These are phyloP conservation scores for Mycena capillaripes DNA, from an alignment of 768 basidiomycete genomes.

Conservation along the genomic window DNA sequence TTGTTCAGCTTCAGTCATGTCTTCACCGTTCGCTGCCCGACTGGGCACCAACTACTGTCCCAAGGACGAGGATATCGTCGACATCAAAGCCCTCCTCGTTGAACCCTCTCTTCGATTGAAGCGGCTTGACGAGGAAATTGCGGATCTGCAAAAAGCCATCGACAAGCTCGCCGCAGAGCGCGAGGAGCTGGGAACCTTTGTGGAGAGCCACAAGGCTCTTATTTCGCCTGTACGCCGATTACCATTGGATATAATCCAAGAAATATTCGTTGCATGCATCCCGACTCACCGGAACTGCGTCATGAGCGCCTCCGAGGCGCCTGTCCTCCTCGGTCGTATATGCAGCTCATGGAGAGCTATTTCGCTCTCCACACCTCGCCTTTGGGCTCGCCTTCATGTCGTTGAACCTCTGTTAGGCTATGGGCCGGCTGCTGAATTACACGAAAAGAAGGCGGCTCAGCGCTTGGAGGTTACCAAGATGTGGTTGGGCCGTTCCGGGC, in stretches of 20 bases:
- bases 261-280: slow-evolving; percentile 30
- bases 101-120: neutral
- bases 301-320: slow-evolving; percentile 21
- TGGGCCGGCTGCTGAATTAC: too few species aligned
- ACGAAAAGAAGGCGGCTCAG: neutral
- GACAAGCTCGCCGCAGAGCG: slow-evolving; percentile 1
- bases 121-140: slow-evolving; percentile 10
- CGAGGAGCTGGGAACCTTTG: neutral
- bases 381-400: slow-evolving; percentile 24
- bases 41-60: slow-evolving; percentile 25
- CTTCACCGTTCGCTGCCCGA: slow-evolving; percentile 16
- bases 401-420: neutral
- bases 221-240: neutral
- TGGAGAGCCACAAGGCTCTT: slow-evolving; percentile 10
- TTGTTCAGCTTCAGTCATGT: too few species aligned
- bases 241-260: slow-evolving; percentile 14
- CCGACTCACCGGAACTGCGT: slow-evolving; percentile 26
- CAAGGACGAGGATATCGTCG: neutral
- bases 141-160: neutral
- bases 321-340: slow-evolving; percentile 28
- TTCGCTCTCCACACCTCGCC: slow-evolving; percentile 20
- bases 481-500: neutral
- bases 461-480: neutral
- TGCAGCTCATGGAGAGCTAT: slow-evolving; percentile 31
- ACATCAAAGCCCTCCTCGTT: slow-evolving; percentile 14